Conservation (phyloP, 2,329 filamentous ascomycete species). For the Colletotrichum phormii region DNA sequence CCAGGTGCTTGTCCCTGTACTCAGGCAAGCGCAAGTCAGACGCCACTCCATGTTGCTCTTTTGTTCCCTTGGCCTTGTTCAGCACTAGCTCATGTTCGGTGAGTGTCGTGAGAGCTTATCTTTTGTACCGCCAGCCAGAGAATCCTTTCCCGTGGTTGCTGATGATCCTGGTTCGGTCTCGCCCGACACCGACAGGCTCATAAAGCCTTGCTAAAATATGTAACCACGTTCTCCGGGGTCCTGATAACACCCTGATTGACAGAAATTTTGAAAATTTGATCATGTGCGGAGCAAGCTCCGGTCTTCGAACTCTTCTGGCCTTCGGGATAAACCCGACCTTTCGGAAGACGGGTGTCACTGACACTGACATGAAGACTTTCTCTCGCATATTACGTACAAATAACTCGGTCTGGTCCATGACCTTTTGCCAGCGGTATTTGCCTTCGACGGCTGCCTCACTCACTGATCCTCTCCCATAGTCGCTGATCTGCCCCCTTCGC, state of each 20-base stretch:
- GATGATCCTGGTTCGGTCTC: not conserved
- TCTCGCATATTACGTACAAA: not conserved
- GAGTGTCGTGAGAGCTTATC: constrained; percentile 3
- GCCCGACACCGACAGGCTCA: not conserved
- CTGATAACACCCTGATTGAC: not conserved
- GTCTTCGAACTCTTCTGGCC: not conserved
- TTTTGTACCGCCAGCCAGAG: not conserved
- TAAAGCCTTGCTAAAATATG: no score
- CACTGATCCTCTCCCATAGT: not conserved
- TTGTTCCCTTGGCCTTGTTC: not conserved
- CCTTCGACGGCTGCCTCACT: not conserved
- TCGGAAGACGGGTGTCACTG: not conserved
- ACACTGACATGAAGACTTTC: not conserved
- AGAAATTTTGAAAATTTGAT: not conserved
- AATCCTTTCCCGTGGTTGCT: not conserved
- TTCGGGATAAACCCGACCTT: not conserved
- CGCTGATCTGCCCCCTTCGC: not conserved
- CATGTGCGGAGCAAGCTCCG: not conserved
- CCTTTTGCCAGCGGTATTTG: not conserved
- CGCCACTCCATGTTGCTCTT: not conserved
- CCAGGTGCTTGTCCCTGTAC: not conserved
- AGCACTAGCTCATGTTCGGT: not conserved
- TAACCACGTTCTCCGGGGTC: not conserved
- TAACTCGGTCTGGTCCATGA: not conserved
- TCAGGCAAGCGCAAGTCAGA: not conserved